Conservation (phyloP, 2,329 filamentous ascomycete species). For the Aspergillus sergii region DNA sequence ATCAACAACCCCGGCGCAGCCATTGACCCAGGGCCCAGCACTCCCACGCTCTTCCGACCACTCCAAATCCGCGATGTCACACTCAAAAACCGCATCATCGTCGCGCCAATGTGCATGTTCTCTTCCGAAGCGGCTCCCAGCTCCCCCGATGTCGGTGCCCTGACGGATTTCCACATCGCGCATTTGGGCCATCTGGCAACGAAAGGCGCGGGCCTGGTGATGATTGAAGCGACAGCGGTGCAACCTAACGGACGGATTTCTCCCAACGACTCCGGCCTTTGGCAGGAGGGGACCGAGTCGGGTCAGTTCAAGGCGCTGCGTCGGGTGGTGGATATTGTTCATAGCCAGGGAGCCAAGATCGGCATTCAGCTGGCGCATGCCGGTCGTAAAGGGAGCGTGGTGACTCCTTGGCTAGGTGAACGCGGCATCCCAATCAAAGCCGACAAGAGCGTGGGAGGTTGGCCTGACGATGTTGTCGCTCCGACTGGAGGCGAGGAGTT, state of each 20-base stretch:
- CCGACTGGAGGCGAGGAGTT: slow-evolving; percentile 50
- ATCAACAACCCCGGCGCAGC: slow-evolving; percentile 38
- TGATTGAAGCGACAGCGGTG: slow-evolving; percentile 78
- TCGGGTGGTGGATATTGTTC: slow-evolving; percentile 72
- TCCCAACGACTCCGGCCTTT: slow-evolving; percentile 63
- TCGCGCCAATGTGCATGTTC: slow-evolving; percentile 67
- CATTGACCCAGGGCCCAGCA: slow-evolving; percentile 34
- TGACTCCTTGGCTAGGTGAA: slow-evolving; percentile 46
- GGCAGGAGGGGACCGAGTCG: slow-evolving; percentile 63
- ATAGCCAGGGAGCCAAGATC: slow-evolving; percentile 74
- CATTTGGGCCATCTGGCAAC: slow-evolving; percentile 77
- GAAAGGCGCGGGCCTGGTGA: slow-evolving; percentile 71
- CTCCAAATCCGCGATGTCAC: slow-evolving; percentile 58
- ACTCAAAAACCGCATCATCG: slow-evolving; percentile 66
- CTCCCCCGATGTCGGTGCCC: slow-evolving; percentile 57
- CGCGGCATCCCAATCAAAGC: no score
- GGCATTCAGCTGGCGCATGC: slow-evolving; percentile 82
- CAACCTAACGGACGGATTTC: slow-evolving; percentile 77
- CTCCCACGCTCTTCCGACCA: slow-evolving; percentile 60
- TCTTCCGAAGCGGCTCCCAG: slow-evolving; percentile 54
- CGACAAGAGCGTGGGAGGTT: slow-evolving; percentile 52
- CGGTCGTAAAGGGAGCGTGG: slow-evolving; percentile 63
- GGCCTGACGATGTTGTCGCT: slow-evolving; percentile 53
- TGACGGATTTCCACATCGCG: slow-evolving; percentile 78
- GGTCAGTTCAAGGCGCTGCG: slow-evolving; percentile 69